phyloP scores from a whole-genome alignment of 306 rosid genomes.

The Trifolium pratense region DNA sequence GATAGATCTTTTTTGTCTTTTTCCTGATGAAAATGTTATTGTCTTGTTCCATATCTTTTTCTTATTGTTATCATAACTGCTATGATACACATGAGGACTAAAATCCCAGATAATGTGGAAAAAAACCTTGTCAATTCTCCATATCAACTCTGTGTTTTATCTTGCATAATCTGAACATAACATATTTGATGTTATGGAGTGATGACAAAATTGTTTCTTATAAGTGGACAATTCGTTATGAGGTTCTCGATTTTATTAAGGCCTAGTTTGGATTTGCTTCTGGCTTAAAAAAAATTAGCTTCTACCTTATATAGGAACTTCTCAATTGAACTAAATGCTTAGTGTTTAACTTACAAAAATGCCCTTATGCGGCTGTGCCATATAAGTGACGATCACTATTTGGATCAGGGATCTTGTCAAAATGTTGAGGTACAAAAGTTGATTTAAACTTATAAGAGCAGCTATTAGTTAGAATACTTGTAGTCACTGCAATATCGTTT shows the following conservation, averaged over 20 bases:
- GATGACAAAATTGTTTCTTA: neutral
- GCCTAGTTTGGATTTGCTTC: neutral
- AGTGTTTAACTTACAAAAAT: neutral
- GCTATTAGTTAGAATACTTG: slow-evolving; percentile 12
- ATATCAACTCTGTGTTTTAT: neutral
- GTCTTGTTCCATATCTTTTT: neutral
- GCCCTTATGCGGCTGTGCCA: neutral
- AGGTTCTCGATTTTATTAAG: neutral
- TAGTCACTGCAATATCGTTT: neutral
- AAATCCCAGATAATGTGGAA: slow-evolving; percentile 1
- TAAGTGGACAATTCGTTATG: neutral
- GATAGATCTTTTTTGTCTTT: too few relatives aligned
- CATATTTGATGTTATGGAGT: neutral
- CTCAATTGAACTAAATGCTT: neutral
- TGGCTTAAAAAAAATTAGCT: too few relatives aligned
- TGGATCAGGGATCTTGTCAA: neutral
- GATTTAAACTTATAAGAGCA: slow-evolving; percentile 6
- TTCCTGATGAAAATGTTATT: neutral
- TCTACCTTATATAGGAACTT: neutral
- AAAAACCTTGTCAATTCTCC: neutral
- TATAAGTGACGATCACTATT: neutral
- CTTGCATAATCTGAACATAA: neutral
- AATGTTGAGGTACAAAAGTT: neutral
- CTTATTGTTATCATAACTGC: neutral
- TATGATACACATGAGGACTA: neutral